phyloP scores from a whole-genome alignment of 2,329 filamentous ascomycete species.

The Fusarium nelsonii region DNA sequence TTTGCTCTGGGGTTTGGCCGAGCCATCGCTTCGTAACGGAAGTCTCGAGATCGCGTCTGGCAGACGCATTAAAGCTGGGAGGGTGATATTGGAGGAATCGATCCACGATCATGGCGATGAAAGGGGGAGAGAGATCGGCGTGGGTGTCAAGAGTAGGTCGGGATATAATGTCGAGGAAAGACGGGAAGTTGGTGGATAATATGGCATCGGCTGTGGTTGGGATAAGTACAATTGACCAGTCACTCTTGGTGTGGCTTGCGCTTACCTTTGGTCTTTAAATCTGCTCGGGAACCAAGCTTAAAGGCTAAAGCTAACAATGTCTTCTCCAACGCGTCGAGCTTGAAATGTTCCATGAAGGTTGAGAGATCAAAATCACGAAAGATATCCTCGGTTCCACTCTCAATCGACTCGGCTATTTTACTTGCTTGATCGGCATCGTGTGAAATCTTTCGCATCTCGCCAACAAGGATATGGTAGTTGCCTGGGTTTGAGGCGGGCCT shows the following conservation, averaged over 20 bases:
- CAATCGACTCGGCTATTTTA: conserved; percentile 94
- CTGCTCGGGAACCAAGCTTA: conserved; percentile 81
- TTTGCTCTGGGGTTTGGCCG: conserved; percentile 63
- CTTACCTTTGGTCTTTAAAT: conserved; percentile 90
- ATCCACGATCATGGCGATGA: conserved; percentile 85
- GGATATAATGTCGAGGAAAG: conserved; percentile 82
- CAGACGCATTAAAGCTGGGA: conserved; percentile 83
- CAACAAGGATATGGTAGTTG: conserved; percentile 84
- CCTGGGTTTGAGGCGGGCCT: conserved; percentile 80
- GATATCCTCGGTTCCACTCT: conserved; percentile 89
- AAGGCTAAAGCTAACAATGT: conserved; percentile 90
- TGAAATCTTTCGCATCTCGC: conserved; percentile 88
- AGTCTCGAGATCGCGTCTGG: conserved; percentile 75
- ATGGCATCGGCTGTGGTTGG: conserved; percentile 82
- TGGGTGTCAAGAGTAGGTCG: conserved; percentile 72
- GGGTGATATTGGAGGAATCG: conserved; percentile 89
- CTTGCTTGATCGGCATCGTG: conserved; percentile 84
- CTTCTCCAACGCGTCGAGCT: conserved; percentile 88
- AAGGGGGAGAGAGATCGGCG: conserved; percentile 74
- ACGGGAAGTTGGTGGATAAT: conserved; percentile 80
- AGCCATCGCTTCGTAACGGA: conserved; percentile 78
- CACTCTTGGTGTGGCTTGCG: conserved; percentile 11
- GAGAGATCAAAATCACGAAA: conserved; percentile 98
- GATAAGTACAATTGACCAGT: conserved; percentile 58
- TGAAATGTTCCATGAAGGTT: conserved; percentile 96